A percentile compares a stretch with the other conserved stretches of the same genome.
These are phyloP conservation scores for Sporormia fimetaria DNA, from an alignment of 495 filamentous ascomycete species.

Conservation along the genomic window DNA sequence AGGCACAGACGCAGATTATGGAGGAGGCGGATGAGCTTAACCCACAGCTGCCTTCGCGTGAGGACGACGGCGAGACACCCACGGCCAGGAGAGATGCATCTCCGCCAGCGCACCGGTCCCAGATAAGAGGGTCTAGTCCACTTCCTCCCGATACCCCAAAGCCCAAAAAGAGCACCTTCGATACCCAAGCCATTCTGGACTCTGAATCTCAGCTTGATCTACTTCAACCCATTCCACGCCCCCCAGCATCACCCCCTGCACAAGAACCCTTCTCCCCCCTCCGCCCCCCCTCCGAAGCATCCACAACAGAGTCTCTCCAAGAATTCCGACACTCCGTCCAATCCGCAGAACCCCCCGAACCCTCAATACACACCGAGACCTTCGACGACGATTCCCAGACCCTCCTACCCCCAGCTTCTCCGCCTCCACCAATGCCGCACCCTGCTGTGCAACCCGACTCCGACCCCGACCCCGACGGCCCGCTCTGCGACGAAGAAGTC, in stretches of 20 bases:
- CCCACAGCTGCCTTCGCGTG: too few species aligned
- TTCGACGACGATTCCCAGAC: background rate
- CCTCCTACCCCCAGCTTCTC: background rate
- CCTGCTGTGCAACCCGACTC: background rate
- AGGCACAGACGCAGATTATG: background rate
- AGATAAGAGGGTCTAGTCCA: background rate
- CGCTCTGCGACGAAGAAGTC: constrained; percentile 7
- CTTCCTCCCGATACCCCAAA: constrained; percentile 14
- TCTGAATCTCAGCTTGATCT: constrained; percentile 9
- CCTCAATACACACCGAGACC: background rate
- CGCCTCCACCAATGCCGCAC: background rate
- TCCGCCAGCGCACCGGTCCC: background rate
- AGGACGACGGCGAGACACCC: too few species aligned
- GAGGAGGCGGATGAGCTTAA: too few species aligned
- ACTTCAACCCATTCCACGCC: background rate
- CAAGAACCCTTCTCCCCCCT: background rate
- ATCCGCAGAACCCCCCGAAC: background rate
- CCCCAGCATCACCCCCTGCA: background rate
- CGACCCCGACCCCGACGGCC: constrained; percentile 14
- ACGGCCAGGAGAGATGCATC: too few species aligned
- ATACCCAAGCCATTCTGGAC: constrained; percentile 24
- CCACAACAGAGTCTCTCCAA: constrained; percentile 15
- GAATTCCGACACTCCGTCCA: constrained; percentile 19
- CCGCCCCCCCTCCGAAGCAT: constrained; percentile 6
- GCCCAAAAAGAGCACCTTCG: constrained; percentile 7